Evolutionary conservation across 352 stramenopile species (phyloP), one percentile per base, ranked within the genome.

Genomic region (Aphanomyces invadans): DNA sequence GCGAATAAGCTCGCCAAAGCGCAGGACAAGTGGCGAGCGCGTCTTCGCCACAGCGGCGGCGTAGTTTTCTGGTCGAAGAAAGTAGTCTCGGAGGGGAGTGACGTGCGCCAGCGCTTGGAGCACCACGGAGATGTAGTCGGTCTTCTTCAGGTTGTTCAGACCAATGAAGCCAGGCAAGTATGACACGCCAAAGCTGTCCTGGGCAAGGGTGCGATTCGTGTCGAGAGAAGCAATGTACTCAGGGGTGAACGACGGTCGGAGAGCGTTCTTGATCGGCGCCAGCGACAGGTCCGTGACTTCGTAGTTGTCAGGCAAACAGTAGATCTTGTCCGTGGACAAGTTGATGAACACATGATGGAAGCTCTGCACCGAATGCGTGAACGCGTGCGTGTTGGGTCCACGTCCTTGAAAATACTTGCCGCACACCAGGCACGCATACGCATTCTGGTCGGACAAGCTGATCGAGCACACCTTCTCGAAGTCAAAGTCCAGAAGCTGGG

Each of bases 351-450:
- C 95, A 80, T 96, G 96, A 75, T 99, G 97, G 61, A 84, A 87
- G 65, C 86, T 88, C 73, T 99, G 87, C 56, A 99, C 88, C 42
- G 87, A 93, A 76, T 99, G 97, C 36, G 88, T 98, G 77, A 98
- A 99, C 2, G 97, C 97, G 64, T 93, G 88, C 17, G 91, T 99
- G 39, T 81, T 86, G 70, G 82, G 78, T 57, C 95, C 93, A 52
- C 88, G 78, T 33, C 97, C 97, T 45, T 98, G 90, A 73, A 99
- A 99, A 78, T 97, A 99, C 71, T 98, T 98, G 65, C 97, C 97
- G 71, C 97, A 99, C 17, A 99, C 95, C 10, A 99, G 86, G 76
- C 97, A 99, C 21, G 84, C 89, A 76, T 99, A 99, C 25, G 99
- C 95, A 76, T 99, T 98, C 45, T 98, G 86, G 69, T 98, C 96